A percentile compares a stretch with the other conserved stretches of the same genome.
Evolutionary conservation across 1,284 basidiomycete species (phyloP).

Genomic region (Ganoderma sp.): DNA sequence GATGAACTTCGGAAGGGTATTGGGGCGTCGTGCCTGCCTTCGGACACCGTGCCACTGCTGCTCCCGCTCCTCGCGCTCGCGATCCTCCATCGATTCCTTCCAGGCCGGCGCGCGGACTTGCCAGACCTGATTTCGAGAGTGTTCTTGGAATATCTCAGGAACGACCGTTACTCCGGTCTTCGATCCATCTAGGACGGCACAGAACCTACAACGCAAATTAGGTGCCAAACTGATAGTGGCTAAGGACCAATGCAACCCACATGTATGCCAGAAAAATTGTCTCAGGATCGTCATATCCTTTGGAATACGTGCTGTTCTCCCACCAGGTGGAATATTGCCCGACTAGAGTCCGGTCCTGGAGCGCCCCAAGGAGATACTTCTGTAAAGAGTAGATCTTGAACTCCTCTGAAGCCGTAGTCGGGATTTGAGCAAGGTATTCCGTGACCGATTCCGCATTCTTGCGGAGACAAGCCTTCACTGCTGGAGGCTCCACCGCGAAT

Average conservation of each 20-base stretch:
- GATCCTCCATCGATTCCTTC: conserved; percentile 46
- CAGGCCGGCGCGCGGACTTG: conserved; percentile 30
- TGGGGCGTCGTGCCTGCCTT: conserved; percentile 16
- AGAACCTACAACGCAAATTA: conserved; percentile 52
- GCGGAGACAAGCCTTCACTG: conserved; percentile 49
- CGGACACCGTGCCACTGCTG: conserved; percentile 14
- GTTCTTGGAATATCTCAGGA: conserved; percentile 38
- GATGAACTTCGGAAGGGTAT: conserved; percentile 46
- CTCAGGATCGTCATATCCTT: conserved; percentile 54
- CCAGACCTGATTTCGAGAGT: conserved; percentile 25
- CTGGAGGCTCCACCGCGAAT: conserved; percentile 52
- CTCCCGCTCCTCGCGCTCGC: not conserved
- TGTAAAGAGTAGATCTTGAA: conserved; percentile 49
- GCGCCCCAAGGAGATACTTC: conserved; percentile 52
- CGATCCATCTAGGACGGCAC: conserved; percentile 60
- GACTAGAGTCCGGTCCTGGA: conserved; percentile 52
- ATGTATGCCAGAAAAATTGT: conserved; percentile 65
- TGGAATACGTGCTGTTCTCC: conserved; percentile 55
- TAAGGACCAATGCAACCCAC: conserved; percentile 44
- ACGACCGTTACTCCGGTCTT: conserved; percentile 63
- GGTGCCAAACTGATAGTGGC: not conserved
- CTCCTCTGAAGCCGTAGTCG: conserved; percentile 28
- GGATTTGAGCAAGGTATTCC: conserved; percentile 42
- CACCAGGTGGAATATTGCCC: conserved; percentile 65
- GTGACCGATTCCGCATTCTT: conserved; percentile 51